Percentiles rank a stretch among this genome's conserved stretches.
Evolutionary conservation across 1,284 basidiomycete genomes (phyloP).

Genomic region (Irpex sp.): DNA sequence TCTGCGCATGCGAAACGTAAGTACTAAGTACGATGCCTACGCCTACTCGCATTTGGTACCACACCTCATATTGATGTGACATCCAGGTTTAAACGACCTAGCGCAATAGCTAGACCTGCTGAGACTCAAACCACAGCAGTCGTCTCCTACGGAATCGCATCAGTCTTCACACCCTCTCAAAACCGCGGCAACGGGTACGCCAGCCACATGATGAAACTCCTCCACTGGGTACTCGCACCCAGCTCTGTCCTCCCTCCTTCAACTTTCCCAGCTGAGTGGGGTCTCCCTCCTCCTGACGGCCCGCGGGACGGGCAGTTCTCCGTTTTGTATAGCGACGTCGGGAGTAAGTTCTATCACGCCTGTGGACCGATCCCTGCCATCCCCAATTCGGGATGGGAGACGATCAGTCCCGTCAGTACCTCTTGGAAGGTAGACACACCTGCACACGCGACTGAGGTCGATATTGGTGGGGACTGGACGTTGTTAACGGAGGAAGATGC

Average conservation of each 20-base stretch:
- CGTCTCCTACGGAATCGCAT: constrained; percentile 31
- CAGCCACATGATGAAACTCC: constrained; percentile 41
- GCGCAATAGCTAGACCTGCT: constrained; percentile 16
- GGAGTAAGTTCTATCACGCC: constrained; percentile 43
- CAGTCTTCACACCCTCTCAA: constrained; percentile 38
- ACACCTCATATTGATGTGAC: too few relatives aligned
- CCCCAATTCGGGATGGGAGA: constrained; percentile 42
- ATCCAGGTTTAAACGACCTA: constrained; percentile 18
- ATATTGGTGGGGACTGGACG: background rate
- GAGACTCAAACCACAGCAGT: constrained; percentile 17
- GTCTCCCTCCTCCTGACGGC: constrained; percentile 25
- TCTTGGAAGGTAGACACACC: constrained; percentile 29
- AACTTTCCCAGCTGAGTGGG: constrained; percentile 35
- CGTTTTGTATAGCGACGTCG: constrained; percentile 61
- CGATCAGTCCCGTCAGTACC: constrained; percentile 35
- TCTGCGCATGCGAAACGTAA: constrained; percentile 43
- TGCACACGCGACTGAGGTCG: too few relatives aligned
- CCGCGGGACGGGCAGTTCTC: constrained; percentile 38
- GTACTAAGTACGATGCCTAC: constrained; percentile 9
- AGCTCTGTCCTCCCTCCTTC: constrained; percentile 19
- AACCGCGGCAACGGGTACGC: constrained; percentile 42
- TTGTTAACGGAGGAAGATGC: constrained; percentile 19
- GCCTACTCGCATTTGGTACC: too few relatives aligned
- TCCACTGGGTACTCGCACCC: constrained; percentile 38
- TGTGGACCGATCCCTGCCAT: constrained; percentile 32